phyloP scores from a whole-genome alignment of 2,329 filamentous ascomycete species.

The Emericellopsis cladophorae region DNA sequence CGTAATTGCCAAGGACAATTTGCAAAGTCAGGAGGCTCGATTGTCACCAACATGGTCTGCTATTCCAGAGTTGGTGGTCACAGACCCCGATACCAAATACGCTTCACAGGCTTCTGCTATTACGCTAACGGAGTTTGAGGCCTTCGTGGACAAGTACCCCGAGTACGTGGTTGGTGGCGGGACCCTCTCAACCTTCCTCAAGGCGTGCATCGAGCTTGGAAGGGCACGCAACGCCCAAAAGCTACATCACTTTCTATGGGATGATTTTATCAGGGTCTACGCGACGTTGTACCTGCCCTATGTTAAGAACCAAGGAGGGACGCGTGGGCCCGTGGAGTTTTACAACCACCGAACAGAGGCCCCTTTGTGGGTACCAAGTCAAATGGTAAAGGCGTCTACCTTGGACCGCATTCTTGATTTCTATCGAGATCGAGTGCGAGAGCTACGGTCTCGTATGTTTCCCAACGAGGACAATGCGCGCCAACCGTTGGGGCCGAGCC shows the following conservation, averaged over 20 bases:
- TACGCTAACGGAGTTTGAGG: slow-evolving; percentile 5
- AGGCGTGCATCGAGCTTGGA: slow-evolving; percentile 28
- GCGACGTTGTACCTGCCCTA: slow-evolving; percentile 28
- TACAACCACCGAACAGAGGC: slow-evolving; percentile 17
- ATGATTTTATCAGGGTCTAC: slow-evolving; percentile 38
- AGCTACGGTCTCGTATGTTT: too few species aligned
- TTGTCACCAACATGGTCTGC: too few species aligned
- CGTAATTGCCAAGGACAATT: too few species aligned
- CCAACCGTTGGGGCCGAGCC: too few species aligned
- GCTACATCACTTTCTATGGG: slow-evolving; percentile 31
- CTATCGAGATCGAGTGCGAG: slow-evolving; percentile 18
- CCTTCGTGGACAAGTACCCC: slow-evolving; percentile 29
- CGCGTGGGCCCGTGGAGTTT: slow-evolving; percentile 27
- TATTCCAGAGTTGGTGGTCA: too few species aligned
- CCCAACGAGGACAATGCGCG: too few species aligned
- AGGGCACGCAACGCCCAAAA: slow-evolving; percentile 18
- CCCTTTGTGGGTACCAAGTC: slow-evolving; percentile 12
- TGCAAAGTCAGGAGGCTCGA: too few species aligned
- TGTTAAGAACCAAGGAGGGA: slow-evolving; percentile 13
- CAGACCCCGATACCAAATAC: too few species aligned
- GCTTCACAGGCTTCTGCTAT: too few species aligned
- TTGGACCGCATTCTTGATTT: slow-evolving; percentile 17
- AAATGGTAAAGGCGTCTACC: slow-evolving; percentile 21
- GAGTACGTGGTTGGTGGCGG: slow-evolving; percentile 27
- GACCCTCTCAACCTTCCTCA: slow-evolving; percentile 26